A percentile compares a stretch with the other conserved stretches of the same genome.
These are phyloP conservation scores for Cryptosporidium felis DNA, from an alignment of 169 alveolate species.

Conservation along the genomic window DNA sequence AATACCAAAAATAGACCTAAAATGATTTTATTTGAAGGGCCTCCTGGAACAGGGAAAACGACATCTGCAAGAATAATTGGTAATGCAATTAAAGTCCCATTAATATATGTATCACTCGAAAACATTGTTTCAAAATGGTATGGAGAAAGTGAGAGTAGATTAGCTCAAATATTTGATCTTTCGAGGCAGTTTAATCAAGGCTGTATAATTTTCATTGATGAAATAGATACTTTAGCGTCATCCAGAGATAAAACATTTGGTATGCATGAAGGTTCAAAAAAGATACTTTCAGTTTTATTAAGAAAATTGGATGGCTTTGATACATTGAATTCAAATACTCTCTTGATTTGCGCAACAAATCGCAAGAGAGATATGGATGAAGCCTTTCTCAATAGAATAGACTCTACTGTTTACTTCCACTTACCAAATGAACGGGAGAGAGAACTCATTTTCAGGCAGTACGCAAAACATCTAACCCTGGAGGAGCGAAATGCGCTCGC, in stretches of 20 bases:
- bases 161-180: constrained; percentile 84
- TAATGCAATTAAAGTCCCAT: constrained; percentile 81
- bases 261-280: constrained; percentile 87
- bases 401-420: constrained; percentile 78
- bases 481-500: constrained; percentile 77
- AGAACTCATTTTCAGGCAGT: constrained; percentile 80
- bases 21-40: constrained; percentile 89
- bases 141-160: constrained; percentile 85
- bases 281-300: constrained; percentile 84
- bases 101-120: constrained; percentile 87
- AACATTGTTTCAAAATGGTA: constrained; percentile 85
- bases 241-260: constrained; percentile 80
- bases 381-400: constrained; percentile 80
- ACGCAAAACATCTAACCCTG: constrained; percentile 80
- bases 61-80: constrained; percentile 90
- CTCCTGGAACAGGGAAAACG: constrained; percentile 92
- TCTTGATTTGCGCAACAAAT: constrained; percentile 87
- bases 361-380: constrained; percentile 87
- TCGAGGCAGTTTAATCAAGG: constrained; percentile 78
- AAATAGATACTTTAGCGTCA: constrained; percentile 85
- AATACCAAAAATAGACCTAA: constrained; percentile 85
- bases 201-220: constrained; percentile 86
- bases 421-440: constrained; percentile 82
- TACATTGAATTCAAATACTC: constrained; percentile 78
- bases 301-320: constrained; percentile 87